Evolutionary conservation across 108 stramenopile genomes (phyloP).

Genomic region (Fragilaria crotonensis): DNA sequence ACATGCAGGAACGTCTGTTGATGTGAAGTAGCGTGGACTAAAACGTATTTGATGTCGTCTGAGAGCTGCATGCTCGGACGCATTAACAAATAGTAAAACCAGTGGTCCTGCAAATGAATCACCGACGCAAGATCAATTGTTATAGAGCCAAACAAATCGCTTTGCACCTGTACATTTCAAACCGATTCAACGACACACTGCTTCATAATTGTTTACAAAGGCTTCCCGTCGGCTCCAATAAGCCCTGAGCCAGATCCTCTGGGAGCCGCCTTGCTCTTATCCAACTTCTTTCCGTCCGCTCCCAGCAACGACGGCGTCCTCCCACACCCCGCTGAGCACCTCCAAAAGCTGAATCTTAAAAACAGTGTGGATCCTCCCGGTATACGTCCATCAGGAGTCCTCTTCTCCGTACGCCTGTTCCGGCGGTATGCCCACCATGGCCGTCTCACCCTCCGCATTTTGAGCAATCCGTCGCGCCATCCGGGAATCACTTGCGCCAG

Average conservation of each 20-base stretch:
- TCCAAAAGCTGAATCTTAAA: conserved; percentile 83
- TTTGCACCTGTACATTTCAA: too few relatives aligned
- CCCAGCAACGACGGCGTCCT: conserved; percentile 61
- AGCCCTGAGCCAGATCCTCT: conserved; percentile 24
- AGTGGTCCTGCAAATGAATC: too few relatives aligned
- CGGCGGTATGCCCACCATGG: conserved; percentile 80
- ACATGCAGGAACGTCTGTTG: too few relatives aligned
- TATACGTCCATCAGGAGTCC: conserved; percentile 77
- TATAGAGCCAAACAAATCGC: too few relatives aligned
- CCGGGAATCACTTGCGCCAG: conserved; percentile 68
- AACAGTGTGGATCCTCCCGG: conserved; percentile 79
- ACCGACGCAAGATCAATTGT: too few relatives aligned
- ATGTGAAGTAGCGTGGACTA: too few relatives aligned
- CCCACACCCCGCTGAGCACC: conserved; percentile 64
- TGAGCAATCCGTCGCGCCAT: conserved; percentile 62
- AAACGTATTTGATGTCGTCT: too few relatives aligned
- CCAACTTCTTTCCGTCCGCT: conserved; percentile 50
- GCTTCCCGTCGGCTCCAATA: conserved; percentile 63
- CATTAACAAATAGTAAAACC: too few relatives aligned
- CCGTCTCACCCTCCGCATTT: conserved; percentile 84
- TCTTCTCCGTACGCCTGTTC: conserved; percentile 68
- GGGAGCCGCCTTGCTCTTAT: conserved; percentile 23
- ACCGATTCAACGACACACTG: too few relatives aligned
- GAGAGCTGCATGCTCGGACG: too few relatives aligned
- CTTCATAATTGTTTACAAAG: too few relatives aligned